Base-by-base conservation (phyloP, 495 filamentous ascomycete genomes). In the Endocarpon pusillum region DNA sequence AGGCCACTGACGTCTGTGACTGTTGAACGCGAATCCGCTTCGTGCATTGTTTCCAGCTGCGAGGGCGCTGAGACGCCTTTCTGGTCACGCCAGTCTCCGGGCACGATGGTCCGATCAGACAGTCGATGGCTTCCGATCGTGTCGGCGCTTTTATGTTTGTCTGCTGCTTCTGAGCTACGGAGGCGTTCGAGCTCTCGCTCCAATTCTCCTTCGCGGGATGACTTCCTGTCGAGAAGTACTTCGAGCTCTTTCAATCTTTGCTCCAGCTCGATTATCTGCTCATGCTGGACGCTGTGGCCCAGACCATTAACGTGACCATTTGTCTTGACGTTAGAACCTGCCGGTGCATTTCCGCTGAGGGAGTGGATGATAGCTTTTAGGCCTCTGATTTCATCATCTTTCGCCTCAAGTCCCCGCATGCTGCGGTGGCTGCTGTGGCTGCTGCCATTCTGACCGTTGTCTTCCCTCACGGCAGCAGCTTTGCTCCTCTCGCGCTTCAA, bases 351-450 rank as follows among this genome's bases (percentile, higher is more conserved):
- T 29, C 79, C 61, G 47, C 82, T 92, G 21, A 97, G 59, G 7
- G 84, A 92, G 53, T 96, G 89, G 32, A 97, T 94, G 46, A 97
- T 96, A 22, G 89, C 89, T 55, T 96, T 96, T 34, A 97, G 61
- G 25, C 89, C 91, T 19, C 86, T 70, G 43, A 97, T 96, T 57
- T 97, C 89, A 42, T 96, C 91, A 42, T 97, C 91, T 45, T 86
- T 81, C 48, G 93, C 82, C 41, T 93, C 87, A 15, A 94, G 54
- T 42, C 93, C 85, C 44, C 78, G 75, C 2, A 54, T 49, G 21
- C 58, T 57, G 10, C 69, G 59, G 17, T 57, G 51, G 29, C 60
- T 60, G 14, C 59, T 61, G 15, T 64, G 57, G 2, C 61, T 57
- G n/a, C 59, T 60, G 9, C 62, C 57, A 17, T 67, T 64, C 26